Evolutionary conservation across 352 stramenopile species (phyloP).

Genomic region (Globisporangium ultimum): DNA sequence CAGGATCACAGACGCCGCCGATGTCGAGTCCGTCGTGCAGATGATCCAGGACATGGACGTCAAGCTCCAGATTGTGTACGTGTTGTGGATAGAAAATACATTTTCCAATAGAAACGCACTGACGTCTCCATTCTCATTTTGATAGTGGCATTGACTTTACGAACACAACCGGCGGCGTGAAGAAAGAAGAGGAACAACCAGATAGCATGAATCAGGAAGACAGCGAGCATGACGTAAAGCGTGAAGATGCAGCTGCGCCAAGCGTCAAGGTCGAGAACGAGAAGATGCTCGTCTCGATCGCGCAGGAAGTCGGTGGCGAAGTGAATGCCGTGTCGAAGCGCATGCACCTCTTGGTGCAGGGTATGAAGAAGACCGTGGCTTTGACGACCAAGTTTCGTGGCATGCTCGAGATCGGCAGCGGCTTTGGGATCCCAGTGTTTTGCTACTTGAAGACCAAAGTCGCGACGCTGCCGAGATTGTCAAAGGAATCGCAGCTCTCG

Average conservation of each 20-base stretch:
- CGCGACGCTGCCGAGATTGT: conserved; percentile 60
- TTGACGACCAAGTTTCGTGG: conserved; percentile 81
- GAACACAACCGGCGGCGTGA: conserved; percentile 35
- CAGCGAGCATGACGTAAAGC: conserved; percentile 10
- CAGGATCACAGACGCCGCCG: conserved; percentile 52
- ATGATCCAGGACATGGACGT: conserved; percentile 83
- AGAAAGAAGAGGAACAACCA: conserved; percentile 6
- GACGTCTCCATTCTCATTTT: background rate
- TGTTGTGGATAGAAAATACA: background rate
- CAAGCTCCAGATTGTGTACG: conserved; percentile 78
- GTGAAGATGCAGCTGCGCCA: conserved; percentile 16
- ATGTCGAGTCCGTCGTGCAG: conserved; percentile 64
- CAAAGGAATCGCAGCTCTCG: conserved; percentile 68
- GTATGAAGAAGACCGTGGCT: conserved; percentile 70
- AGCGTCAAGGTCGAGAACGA: conserved; percentile 68
- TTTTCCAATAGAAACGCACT: background rate
- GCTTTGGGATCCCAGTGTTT: conserved; percentile 68
- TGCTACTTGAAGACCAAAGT: conserved; percentile 81
- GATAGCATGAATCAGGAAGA: background rate
- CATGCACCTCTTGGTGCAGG: conserved; percentile 71
- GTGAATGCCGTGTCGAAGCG: conserved; percentile 65
- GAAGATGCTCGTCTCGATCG: conserved; percentile 84
- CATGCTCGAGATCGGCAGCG: conserved; percentile 56
- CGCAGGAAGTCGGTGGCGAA: conserved; percentile 59
- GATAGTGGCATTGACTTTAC: conserved; percentile 67